phyloP scores from a whole-genome alignment of 352 stramenopile species.

The Phytophthora lateralis region DNA sequence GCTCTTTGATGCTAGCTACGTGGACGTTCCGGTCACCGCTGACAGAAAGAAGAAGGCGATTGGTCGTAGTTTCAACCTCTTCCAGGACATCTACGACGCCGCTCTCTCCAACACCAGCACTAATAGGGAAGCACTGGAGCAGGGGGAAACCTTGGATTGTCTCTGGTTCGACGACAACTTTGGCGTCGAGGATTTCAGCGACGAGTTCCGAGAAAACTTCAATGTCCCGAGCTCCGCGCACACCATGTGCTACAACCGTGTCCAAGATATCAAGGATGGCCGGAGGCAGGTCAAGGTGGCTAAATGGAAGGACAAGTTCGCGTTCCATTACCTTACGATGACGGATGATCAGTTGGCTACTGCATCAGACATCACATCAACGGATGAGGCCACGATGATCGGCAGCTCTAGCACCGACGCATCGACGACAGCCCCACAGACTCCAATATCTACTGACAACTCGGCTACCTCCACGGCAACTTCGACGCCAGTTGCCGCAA shows the following conservation, averaged over 20 bases:
- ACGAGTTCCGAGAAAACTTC: constrained; percentile 44
- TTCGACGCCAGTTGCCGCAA: not conserved
- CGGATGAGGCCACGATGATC: constrained; percentile 22
- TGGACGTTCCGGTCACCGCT: constrained; percentile 18
- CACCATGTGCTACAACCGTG: constrained; percentile 44
- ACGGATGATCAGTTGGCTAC: constrained; percentile 26
- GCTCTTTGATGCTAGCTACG: constrained; percentile 19
- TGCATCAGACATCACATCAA: constrained; percentile 28
- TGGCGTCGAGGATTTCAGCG: constrained; percentile 49
- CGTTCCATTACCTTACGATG: constrained; percentile 36
- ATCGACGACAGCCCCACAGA: constrained; percentile 5
- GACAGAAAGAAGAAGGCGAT: constrained; percentile 33
- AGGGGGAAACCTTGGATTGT: constrained; percentile 60
- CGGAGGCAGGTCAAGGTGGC: constrained; percentile 20
- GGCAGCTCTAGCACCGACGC: not conserved
- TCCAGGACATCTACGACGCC: constrained; percentile 33
- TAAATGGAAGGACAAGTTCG: constrained; percentile 24
- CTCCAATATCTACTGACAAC: not conserved
- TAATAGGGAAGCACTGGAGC: constrained; percentile 39
- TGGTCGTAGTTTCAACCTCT: constrained; percentile 48
- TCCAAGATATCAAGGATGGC: constrained; percentile 29
- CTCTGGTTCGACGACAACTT: constrained; percentile 53
- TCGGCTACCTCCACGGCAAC: not conserved
- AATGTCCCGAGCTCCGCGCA: constrained; percentile 28
- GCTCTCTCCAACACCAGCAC: constrained; percentile 18